Evolutionary conservation across 108 stramenopile species (phyloP), one percentile per base, ranked within the genome.

Genomic region (Fistulifera solaris): DNA sequence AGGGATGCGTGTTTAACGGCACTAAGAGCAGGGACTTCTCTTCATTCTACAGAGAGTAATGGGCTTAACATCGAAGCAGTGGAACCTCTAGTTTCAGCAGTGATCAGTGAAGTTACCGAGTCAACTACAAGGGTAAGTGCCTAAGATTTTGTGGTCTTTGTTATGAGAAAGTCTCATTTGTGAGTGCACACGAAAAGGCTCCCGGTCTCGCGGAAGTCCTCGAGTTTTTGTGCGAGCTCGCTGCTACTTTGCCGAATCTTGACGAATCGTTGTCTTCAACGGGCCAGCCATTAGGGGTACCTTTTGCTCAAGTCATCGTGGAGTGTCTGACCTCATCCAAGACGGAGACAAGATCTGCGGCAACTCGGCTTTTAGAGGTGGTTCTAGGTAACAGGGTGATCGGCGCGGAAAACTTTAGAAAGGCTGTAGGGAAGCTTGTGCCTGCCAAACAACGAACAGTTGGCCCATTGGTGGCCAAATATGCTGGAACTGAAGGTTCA

Each of bases 381-480:
- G 67, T 54, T 39, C 23, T 59, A 5, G 49, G 70, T 19, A 64
- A 74, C 50, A 64, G 56, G 8, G 54, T 74, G 2, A 51, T 86
- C 13, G 63, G 68, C n/a, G 31, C 53, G 5, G 56, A 55, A 51
- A 60, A 45, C 14, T 56, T 83, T 42, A 68, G 75, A 13, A 70
- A 70, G 53, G 68, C 66, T 41, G 59, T 76, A 0, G 55, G 48
- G 16, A 66, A 67, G 23, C 61, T 89, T 50, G 67, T 75, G n/a
- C 93, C 93, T 2, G 93, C 93, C 10, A 80, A 82, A 52, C 87
- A 89, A 59, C 58, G 87, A 38, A 61, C 77, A 10, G 77, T 93
- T 18, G 71, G 67, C 21, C 76, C 78, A 27, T 42, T 89, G 46
- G 54, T 93, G 17, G 73, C 77, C 1, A 80, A 71, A 39, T 40